Evolutionary conservation across 1,284 basidiomycete species (phyloP).

Genomic region (Testicularia cyperi): DNA sequence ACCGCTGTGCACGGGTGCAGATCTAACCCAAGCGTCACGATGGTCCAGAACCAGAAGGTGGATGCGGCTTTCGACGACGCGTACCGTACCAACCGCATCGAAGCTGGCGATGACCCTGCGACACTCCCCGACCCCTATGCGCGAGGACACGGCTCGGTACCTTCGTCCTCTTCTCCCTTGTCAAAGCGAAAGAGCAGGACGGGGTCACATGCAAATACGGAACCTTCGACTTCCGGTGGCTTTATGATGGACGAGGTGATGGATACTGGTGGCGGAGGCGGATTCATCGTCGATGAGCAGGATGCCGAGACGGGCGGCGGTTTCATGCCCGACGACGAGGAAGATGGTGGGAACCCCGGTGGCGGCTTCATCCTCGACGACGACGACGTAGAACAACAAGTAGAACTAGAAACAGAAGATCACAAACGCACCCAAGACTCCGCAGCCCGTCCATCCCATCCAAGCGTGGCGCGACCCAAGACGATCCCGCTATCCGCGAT

Average conservation of each 20-base stretch:
- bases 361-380: constrained; percentile 13
- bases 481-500: constrained; percentile 37
- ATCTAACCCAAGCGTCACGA: not conserved
- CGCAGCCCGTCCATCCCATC: not conserved
- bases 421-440: too few relatives aligned
- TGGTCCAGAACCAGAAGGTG: constrained; percentile 10
- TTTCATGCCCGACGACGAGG: constrained; percentile 12
- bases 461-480: not conserved
- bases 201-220: too few relatives aligned
- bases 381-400: constrained; percentile 1
- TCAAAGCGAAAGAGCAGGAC: too few relatives aligned
- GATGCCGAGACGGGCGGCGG: constrained; percentile 9
- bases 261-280: constrained; percentile 13
- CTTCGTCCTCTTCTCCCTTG: too few relatives aligned
- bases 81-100: constrained; percentile 26
- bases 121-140: constrained; percentile 35
- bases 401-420: not conserved
- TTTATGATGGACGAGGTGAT: too few relatives aligned
- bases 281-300: constrained; percentile 18
- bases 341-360: not conserved
- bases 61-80: constrained; percentile 44
- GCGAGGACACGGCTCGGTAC: constrained; percentile 2
- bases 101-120: constrained; percentile 30
- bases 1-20: not conserved
- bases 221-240: not conserved